Percentiles rank a stretch among this genome's conserved stretches.
Evolutionary conservation across 2,329 filamentous ascomycete genomes (phyloP).

Genomic region (Ceratocystis variospora): DNA sequence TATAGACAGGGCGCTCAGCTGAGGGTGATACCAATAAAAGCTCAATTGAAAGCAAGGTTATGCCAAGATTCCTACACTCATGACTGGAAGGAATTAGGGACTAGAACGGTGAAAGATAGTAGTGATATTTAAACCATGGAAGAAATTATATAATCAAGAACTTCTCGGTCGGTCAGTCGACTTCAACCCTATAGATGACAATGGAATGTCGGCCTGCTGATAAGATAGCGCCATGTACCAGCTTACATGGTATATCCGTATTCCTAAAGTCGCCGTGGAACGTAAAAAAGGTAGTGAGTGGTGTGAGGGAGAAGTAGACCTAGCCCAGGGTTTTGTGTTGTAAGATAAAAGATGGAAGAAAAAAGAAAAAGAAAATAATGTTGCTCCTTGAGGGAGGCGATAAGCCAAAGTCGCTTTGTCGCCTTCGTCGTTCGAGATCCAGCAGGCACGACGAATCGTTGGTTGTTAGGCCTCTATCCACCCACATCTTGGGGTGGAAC

Average conservation of each 20-base stretch:
- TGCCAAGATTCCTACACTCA: background rate
- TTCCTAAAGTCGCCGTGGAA: background rate
- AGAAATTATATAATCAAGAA: background rate
- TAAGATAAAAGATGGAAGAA: background rate
- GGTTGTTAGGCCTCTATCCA: background rate
- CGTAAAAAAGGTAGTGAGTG: background rate
- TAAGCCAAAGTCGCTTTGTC: background rate
- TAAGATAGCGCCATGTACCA: background rate
- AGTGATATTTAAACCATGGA: constrained; percentile 1
- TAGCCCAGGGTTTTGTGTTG: constrained; percentile 1
- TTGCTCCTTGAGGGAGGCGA: background rate
- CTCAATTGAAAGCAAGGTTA: background rate
- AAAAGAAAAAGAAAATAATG: background rate
- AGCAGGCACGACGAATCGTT: background rate
- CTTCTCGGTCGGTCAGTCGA: background rate
- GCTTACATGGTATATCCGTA: background rate
- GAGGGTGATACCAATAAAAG: background rate
- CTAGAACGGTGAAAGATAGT: background rate
- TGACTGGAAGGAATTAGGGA: background rate
- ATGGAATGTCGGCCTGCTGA: background rate
- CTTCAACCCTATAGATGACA: background rate
- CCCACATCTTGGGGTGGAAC: background rate
- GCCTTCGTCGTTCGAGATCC: background rate
- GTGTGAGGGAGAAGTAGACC: background rate
- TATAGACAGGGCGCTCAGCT: background rate